These are phyloP conservation scores for Teratosphaeria nubilosa DNA, from an alignment of 2,329 filamentous ascomycete genomes.

Conservation along the genomic window DNA sequence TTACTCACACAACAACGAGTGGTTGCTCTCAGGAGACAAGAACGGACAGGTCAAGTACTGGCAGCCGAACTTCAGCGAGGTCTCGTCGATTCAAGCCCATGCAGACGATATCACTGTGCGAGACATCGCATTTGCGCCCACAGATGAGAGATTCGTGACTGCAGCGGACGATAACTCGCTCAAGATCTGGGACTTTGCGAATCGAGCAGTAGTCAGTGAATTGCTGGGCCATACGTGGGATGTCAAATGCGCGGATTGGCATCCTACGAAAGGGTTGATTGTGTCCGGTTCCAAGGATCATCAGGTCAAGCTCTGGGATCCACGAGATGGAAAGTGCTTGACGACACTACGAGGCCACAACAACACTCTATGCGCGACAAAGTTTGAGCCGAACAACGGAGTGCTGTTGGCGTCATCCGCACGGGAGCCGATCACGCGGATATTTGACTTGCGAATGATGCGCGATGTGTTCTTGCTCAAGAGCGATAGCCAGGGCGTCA, in stretches of 20 bases:
- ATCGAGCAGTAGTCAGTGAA: constrained; percentile 70
- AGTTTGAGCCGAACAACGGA: constrained; percentile 78
- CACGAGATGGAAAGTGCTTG: constrained; percentile 69
- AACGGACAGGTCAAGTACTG: constrained; percentile 96
- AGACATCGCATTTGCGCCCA: constrained; percentile 87
- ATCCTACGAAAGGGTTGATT: constrained; percentile 84
- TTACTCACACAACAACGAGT: constrained; percentile 94
- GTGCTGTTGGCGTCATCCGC: constrained; percentile 84
- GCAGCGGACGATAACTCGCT: constrained; percentile 87
- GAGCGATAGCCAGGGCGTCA: constrained; percentile 93
- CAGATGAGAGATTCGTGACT: constrained; percentile 90
- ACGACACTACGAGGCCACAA: constrained; percentile 95
- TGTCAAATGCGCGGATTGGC: constrained; percentile 94
- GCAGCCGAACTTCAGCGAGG: constrained; percentile 98
- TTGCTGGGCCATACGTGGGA: constrained; percentile 96
- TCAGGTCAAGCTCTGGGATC: constrained; percentile 95
- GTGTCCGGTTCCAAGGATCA: constrained; percentile 98
- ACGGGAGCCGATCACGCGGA: constrained; percentile 80
- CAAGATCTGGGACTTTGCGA: constrained; percentile 94
- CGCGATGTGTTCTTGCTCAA: constrained; percentile 87
- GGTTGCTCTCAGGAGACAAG: constrained; percentile 91
- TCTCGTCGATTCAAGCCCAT: constrained; percentile 87
- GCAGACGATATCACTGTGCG: constrained; percentile 65
- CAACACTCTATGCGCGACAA: constrained; percentile 87
- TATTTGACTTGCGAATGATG: constrained; percentile 98